Base-by-base conservation (phyloP, 805 yeast species). In the Metschnikowia gruessii region DNA sequence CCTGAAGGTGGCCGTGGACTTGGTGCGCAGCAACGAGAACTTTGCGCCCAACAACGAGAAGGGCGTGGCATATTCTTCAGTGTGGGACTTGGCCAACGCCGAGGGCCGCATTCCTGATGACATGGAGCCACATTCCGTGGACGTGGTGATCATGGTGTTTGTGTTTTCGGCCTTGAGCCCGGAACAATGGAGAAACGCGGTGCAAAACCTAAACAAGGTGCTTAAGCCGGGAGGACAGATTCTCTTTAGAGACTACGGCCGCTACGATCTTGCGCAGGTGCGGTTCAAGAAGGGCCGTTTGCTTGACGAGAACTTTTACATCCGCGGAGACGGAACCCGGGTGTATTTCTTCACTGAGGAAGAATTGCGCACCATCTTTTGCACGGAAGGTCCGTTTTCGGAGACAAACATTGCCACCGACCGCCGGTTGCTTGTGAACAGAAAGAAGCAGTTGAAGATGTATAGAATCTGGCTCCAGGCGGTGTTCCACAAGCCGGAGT, bases 301-400 rank as follows among this genome's bases (percentile, higher is more conserved):
- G 22, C 65, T 94, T 45, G 96, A 88, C 45, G 97, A 92, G 46
- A 91, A 94, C 65, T 94, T 94, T 61, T 94, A 94, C 66, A 89
- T 91, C 32, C 80, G 99, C 60, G 99, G 99, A 32, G 99, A 94
- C 63, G 99, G 99, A 40, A 94, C 99, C 0, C 76, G 99, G 56
- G 99, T 94, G 11, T 94, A 94, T 64, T 94, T 94, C 70, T 94
- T 94, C 71, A 88, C 96, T 2, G 98, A 92, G 62, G 96, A 92
- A 49, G 97, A 94, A 67, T 66, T 92, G 48, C 74, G 87, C 51
- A 70, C 77, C 37, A 86, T 92, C 3, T 94, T 92, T 63, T 60
- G 68, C 40, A 43, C 42, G 7, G 60, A 66, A 22, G 71, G 75
- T 5, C 72, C 72, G 16, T 89, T 92, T 59, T 64, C 60, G n/a